Percentiles rank a stretch among this genome's conserved stretches.
Conservation (phyloP, 108 stramenopile species). For the Nitzschia sp. region DNA sequence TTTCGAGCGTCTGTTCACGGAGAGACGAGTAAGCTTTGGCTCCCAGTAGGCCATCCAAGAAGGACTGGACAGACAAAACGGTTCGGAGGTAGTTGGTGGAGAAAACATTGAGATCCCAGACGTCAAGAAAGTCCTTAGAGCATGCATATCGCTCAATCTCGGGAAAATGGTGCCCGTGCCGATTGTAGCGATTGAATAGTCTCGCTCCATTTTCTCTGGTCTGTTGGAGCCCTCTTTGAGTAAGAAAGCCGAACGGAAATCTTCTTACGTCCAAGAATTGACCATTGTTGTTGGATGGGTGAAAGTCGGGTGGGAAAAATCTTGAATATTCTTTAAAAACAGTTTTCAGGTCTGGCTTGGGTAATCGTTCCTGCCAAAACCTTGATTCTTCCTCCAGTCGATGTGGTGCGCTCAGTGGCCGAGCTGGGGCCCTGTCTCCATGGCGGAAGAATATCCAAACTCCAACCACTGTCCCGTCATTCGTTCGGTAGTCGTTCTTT, state of each 20-base stretch:
- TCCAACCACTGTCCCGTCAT: constrained; percentile 54
- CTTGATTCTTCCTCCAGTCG: constrained; percentile 25
- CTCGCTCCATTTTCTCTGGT: constrained; percentile 48
- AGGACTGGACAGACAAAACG: constrained; percentile 68
- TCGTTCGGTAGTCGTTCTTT: constrained; percentile 29
- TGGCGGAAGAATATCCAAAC: constrained; percentile 79
- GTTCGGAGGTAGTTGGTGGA: constrained; percentile 82
- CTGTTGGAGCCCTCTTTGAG: constrained; percentile 68
- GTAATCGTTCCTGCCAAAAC: constrained; percentile 62
- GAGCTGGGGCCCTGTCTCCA: constrained; percentile 72
- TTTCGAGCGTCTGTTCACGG: not conserved
- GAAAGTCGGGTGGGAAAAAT: constrained; percentile 50
- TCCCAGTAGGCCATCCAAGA: constrained; percentile 76
- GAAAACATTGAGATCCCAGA: constrained; percentile 66
- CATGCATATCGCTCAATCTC: constrained; percentile 9
- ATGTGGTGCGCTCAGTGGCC: constrained; percentile 40
- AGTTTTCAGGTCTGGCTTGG: constrained; percentile 21
- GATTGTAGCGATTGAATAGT: constrained; percentile 52
- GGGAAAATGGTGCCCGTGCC: constrained; percentile 37
- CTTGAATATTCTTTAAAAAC: constrained; percentile 30
- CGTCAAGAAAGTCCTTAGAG: constrained; percentile 44
- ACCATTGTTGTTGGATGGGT: constrained; percentile 39
- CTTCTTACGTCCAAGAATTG: constrained; percentile 41
- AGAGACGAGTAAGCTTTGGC: constrained; percentile 3
- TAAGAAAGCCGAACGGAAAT: constrained; percentile 70